phyloP scores from a whole-genome alignment of 1,139 yeast genomes.

The Starmera stellimalicola region DNA sequence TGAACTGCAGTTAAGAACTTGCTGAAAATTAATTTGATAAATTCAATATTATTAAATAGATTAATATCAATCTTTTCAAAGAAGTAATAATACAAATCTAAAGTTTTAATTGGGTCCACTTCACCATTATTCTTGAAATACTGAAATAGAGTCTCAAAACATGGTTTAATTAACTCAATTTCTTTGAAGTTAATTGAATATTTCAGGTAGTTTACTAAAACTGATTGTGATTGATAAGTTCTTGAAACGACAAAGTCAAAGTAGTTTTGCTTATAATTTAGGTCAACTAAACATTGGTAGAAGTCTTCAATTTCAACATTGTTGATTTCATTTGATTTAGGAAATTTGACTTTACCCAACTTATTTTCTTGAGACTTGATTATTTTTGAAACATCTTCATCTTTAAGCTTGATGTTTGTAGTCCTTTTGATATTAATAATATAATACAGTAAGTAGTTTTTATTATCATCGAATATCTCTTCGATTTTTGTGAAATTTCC shows the following conservation, averaged over 20 bases:
- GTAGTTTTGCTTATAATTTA: background rate
- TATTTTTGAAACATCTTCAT: too few species aligned
- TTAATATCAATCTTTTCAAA: conserved; percentile 25
- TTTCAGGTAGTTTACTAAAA: conserved; percentile 4
- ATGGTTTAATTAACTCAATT: conserved; percentile 26
- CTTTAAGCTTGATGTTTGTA: background rate
- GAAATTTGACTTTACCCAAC: conserved; percentile 22
- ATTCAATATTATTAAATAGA: conserved; percentile 20
- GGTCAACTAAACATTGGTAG: conserved; percentile 15
- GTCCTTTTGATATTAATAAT: background rate
- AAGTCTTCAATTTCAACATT: conserved; percentile 24
- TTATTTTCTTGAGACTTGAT: background rate
- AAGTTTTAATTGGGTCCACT: background rate
- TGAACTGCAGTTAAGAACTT: background rate
- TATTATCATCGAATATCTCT: background rate
- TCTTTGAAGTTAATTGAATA: conserved; percentile 13
- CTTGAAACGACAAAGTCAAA: conserved; percentile 29
- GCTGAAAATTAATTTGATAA: conserved; percentile 4
- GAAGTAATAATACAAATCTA: conserved; percentile 20
- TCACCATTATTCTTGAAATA: background rate
- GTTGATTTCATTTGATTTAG: conserved; percentile 34
- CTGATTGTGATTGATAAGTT: conserved; percentile 37
- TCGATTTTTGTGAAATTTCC: background rate
- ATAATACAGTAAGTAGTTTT: background rate
- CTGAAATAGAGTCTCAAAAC: conserved; percentile 21